Base-by-base conservation (phyloP, 768 basidiomycete genomes). In the Russula compacta region DNA sequence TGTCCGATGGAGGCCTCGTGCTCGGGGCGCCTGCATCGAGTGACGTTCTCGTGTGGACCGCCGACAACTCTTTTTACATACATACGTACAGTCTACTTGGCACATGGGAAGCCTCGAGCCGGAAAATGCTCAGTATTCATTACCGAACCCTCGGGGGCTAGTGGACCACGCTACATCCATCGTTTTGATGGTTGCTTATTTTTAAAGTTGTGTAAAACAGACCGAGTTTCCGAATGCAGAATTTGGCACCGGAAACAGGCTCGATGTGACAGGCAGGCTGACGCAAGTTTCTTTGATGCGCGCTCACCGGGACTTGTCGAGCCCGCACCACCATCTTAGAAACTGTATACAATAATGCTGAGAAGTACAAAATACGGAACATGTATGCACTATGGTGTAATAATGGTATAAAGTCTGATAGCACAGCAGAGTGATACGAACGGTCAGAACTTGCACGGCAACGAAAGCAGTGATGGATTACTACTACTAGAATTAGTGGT, bases 401-500 rank as follows among this genome's bases (percentile, higher is more conserved):
- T 53, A 58, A 42, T 53, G 61, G 32, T 53, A 58, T 58, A 46
- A 57, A 48, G 56, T 63, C 52, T 53, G 61, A 49, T 43, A 58
- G 51, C 56, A 63, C 46, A 63, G 52, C 61, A 58, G 40, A 53
- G 56, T 61, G 54, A 51, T 54, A 60, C 52, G 53, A 50, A 63
- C 48, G 50, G 40, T 21, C 49, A 51, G 56, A 48, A 62, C 32
- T 29, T 64, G 63, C 59, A 52, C 53, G 42, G 42, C 43, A 19
- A 61, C 29, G 65, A 67, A 69, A 61, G 70, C 58, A 67, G 68
- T 67, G 69, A 68, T 66, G 65, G 69, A 44, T 43, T 55, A 71
- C 69, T 67, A 71, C 69, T 67, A 71, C 68, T 64, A 67, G 67
- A 71, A 69, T 78, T 75, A 79, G 75, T 76, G 75, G 75, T 80